These are phyloP conservation scores for Pilatotrama ljubarskyi DNA, from an alignment of 768 basidiomycete species.

Conservation along the genomic window DNA sequence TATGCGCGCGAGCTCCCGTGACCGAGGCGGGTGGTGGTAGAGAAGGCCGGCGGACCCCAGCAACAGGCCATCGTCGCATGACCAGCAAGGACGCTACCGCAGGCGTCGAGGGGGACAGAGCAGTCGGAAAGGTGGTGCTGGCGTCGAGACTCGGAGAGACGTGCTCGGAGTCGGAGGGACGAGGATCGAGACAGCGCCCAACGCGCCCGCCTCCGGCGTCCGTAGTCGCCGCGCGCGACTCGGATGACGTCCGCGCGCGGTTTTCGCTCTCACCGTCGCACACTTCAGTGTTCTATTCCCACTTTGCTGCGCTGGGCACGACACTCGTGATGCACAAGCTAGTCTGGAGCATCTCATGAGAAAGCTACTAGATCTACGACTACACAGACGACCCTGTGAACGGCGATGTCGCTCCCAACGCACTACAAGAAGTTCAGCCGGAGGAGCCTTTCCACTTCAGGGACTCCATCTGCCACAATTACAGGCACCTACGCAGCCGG, in stretches of 20 bases:
- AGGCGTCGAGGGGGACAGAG: slow-evolving; percentile 12
- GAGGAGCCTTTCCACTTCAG: too few species aligned
- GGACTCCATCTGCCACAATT: too few species aligned
- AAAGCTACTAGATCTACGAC: neutral
- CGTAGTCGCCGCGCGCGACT: neutral
- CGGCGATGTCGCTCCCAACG: too few species aligned
- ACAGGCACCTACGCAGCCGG: neutral
- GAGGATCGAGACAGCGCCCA: slow-evolving; percentile 9
- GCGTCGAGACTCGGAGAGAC: slow-evolving; percentile 4
- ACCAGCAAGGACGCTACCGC: slow-evolving; percentile 30
- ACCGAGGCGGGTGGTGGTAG: slow-evolving; percentile 15
- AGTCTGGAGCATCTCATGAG: neutral
- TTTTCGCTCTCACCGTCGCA: neutral
- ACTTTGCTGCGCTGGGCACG: too few species aligned
- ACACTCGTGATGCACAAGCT: too few species aligned
- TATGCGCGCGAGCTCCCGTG: slow-evolving; percentile 25
- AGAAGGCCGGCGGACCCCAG: slow-evolving; percentile 26
- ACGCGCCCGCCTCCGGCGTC: slow-evolving; percentile 13
- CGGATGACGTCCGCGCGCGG: slow-evolving; percentile 6
- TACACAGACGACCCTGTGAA: neutral
- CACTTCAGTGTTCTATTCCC: neutral
- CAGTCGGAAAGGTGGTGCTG: neutral
- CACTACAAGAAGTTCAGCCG: too few species aligned
- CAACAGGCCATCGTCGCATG: slow-evolving; percentile 33
- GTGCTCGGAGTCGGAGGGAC: slow-evolving; percentile 3